Evolutionary conservation across 176 grass and related monocot genomes (phyloP).

Genomic region (Carex scoparia): DNA sequence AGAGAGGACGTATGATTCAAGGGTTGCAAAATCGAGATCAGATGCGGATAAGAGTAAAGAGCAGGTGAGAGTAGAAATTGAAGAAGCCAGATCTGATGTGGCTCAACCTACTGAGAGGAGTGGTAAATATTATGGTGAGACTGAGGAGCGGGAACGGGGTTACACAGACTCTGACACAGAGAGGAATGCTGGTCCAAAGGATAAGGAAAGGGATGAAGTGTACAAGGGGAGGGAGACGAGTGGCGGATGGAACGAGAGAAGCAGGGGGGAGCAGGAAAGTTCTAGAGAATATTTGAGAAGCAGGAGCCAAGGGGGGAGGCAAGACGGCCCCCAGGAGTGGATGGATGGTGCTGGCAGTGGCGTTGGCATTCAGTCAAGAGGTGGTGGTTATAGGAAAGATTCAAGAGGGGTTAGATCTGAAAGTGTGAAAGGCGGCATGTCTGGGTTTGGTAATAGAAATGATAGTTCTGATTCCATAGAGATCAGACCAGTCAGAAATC

Average conservation of each 20-base stretch:
- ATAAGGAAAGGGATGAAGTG: constrained; percentile 38
- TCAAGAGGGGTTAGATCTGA: constrained; percentile 63
- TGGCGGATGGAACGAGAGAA: constrained; percentile 37
- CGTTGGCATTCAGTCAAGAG: constrained; percentile 37
- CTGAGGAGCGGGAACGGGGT: constrained; percentile 33
- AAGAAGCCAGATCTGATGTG: constrained; percentile 25
- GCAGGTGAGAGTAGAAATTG: constrained; percentile 20
- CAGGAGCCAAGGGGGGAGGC: constrained; percentile 48
- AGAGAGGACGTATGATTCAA: constrained; percentile 31
- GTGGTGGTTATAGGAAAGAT: constrained; percentile 63
- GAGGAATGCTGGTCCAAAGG: constrained; percentile 32
- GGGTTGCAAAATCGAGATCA: constrained; percentile 29
- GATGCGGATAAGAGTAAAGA: constrained; percentile 31
- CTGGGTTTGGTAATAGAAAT: constrained; percentile 60
- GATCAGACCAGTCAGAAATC: constrained; percentile 69
- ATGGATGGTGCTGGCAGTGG: constrained; percentile 22
- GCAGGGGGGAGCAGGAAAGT: constrained; percentile 44
- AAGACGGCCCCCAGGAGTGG: constrained; percentile 50
- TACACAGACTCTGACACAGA: constrained; percentile 51
- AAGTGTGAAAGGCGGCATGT: constrained; percentile 37
- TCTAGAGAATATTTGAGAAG: constrained; percentile 53
- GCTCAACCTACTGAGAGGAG: constrained; percentile 32
- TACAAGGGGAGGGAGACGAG: constrained; percentile 24
- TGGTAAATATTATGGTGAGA: constrained; percentile 29
- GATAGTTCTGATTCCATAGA: constrained; percentile 94